These are phyloP conservation scores for Phlebopus sp. DNA, from an alignment of 1,284 basidiomycete genomes.

Conservation along the genomic window DNA sequence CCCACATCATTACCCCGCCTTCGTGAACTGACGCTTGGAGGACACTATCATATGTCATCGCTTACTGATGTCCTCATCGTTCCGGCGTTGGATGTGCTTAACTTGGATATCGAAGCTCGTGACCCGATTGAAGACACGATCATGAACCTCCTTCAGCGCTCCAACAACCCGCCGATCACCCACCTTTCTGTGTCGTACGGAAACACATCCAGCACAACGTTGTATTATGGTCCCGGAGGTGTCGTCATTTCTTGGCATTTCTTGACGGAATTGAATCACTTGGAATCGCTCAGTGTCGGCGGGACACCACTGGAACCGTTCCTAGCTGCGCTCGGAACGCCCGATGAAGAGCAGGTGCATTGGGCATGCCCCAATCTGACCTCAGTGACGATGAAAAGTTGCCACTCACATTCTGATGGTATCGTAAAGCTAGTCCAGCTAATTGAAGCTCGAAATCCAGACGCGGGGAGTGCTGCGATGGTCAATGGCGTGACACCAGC, in stretches of 20 bases:
- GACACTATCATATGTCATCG: conserved; percentile 59
- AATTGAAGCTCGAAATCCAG: conserved; percentile 66
- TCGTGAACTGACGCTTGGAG: conserved; percentile 55
- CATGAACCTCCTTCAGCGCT: conserved; percentile 54
- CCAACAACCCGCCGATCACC: conserved; percentile 50
- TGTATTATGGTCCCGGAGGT: conserved; percentile 42
- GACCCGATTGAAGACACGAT: conserved; percentile 69
- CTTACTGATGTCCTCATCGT: conserved; percentile 60
- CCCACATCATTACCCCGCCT: conserved; percentile 50
- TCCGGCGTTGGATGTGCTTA: conserved; percentile 53
- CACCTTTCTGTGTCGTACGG: conserved; percentile 61
- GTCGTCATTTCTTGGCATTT: conserved; percentile 50
- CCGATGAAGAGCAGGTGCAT: conserved; percentile 54
- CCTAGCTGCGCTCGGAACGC: conserved; percentile 50
- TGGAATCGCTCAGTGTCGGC: conserved; percentile 59
- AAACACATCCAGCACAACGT: conserved; percentile 37
- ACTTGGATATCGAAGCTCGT: conserved; percentile 63
- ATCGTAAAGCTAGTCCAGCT: conserved; percentile 64
- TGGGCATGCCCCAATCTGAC: conserved; percentile 63
- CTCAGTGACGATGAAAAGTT: conserved; percentile 55
- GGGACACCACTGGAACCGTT: conserved; percentile 61
- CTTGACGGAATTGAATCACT: conserved; percentile 42
- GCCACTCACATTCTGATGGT: conserved; percentile 59
- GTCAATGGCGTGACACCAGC: conserved; percentile 41
- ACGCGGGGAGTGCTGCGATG: conserved; percentile 30